phyloP scores from a whole-genome alignment of 352 stramenopile genomes.

The Phytopythium montanum region DNA sequence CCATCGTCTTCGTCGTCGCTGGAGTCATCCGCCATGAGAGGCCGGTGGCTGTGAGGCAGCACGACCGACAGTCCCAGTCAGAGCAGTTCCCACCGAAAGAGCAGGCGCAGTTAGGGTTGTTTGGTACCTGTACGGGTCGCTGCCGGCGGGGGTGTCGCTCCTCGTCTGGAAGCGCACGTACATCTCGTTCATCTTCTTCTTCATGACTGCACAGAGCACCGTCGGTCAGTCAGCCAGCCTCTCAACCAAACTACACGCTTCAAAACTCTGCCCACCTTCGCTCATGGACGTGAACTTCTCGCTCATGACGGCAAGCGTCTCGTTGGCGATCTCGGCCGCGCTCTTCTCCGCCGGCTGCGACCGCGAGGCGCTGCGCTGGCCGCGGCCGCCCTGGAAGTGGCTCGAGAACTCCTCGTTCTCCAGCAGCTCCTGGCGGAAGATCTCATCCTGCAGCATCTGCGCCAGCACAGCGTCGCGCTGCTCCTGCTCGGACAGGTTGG shows the following conservation, averaged over 20 bases:
- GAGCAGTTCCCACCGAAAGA: conserved; percentile 2
- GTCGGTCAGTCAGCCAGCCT: not conserved
- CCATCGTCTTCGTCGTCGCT: conserved; percentile 59
- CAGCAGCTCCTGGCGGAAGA: conserved; percentile 75
- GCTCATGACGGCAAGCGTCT: conserved; percentile 68
- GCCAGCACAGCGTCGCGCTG: conserved; percentile 65
- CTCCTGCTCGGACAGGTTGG: conserved; percentile 55
- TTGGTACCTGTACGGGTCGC: conserved; percentile 62
- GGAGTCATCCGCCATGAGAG: conserved; percentile 65
- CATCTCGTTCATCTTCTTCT: conserved; percentile 77
- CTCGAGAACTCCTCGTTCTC: conserved; percentile 67
- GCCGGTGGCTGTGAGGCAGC: conserved; percentile 44
- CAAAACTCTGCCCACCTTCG: conserved; percentile 32
- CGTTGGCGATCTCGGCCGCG: conserved; percentile 60
- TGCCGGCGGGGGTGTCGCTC: conserved; percentile 35
- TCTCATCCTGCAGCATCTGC: conserved; percentile 82
- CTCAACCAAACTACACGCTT: not conserved
- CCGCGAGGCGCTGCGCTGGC: conserved; percentile 11
- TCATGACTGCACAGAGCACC: conserved; percentile 43
- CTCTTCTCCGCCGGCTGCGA: conserved; percentile 51
- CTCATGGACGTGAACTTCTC: conserved; percentile 76
- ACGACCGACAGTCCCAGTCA: conserved; percentile 5
- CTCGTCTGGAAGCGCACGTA: conserved; percentile 82
- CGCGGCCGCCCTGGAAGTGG: conserved; percentile 49
- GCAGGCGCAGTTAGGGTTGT: not conserved